Conservation (phyloP, 2,329 filamentous ascomycete species). For the Alternaria sp. region DNA sequence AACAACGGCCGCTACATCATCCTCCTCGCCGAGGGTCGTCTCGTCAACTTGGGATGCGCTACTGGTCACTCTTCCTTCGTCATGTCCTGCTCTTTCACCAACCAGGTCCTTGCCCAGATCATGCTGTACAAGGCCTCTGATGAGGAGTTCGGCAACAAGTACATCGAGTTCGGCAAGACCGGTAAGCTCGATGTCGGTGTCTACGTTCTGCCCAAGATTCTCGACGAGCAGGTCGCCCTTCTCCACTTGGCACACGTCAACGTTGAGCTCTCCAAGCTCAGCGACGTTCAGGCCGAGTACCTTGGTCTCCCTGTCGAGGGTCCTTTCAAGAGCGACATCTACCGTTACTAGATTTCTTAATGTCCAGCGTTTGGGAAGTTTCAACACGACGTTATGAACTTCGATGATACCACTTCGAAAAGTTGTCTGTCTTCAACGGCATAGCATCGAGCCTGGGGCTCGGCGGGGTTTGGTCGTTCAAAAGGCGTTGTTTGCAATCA, state of each 20-base stretch:
- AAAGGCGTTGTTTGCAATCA: slow-evolving; percentile 49
- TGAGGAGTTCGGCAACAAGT: slow-evolving; percentile 86
- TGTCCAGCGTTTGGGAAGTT: slow-evolving; percentile 41
- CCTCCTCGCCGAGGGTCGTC: slow-evolving; percentile 95
- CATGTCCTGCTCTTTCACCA: slow-evolving; percentile 99
- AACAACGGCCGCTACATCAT: slow-evolving; percentile 94
- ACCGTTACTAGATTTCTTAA: slow-evolving; percentile 55
- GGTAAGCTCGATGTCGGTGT: slow-evolving; percentile 91
- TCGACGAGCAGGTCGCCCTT: slow-evolving; percentile 97
- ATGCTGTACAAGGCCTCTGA: slow-evolving; percentile 95
- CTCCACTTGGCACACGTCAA: slow-evolving; percentile 94
- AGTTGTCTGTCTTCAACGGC: slow-evolving; percentile 69
- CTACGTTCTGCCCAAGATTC: slow-evolving; percentile 97
- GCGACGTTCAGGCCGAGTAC: slow-evolving; percentile 89
- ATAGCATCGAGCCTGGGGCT: slow-evolving; percentile 50
- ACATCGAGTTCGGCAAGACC: slow-evolving; percentile 91
- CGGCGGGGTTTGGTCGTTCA: slow-evolving; percentile 37
- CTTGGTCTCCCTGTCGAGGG: slow-evolving; percentile 84
- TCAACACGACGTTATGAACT: slow-evolving; percentile 66
- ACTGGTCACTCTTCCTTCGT: slow-evolving; percentile 99
- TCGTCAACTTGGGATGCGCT: slow-evolving; percentile 99
- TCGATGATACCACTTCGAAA: slow-evolving; percentile 61
- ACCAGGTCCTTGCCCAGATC: slow-evolving; percentile 99
- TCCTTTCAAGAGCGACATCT: slow-evolving; percentile 96
- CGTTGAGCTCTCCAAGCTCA: slow-evolving; percentile 89